Conservation (phyloP, 179 eudicot genomes). For the Beta macrorhiza region DNA sequence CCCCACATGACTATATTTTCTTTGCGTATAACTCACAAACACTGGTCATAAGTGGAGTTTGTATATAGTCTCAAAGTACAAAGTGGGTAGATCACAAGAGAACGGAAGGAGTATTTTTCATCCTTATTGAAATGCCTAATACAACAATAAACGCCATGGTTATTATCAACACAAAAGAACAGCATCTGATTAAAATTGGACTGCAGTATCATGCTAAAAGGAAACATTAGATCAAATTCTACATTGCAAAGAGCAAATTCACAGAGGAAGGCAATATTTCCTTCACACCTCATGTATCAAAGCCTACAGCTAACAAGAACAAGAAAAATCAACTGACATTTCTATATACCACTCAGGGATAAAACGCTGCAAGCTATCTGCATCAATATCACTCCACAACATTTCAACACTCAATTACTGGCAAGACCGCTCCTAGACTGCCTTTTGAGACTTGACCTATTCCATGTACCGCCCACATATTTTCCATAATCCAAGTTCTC, state of each 20-base stretch:
- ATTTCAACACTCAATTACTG: not conserved
- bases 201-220: not conserved
- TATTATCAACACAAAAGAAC: not conserved
- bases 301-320: not conserved
- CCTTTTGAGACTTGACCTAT: not conserved
- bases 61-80: too few relatives aligned
- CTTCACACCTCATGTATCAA: not conserved
- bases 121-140: too few relatives aligned
- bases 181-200: not conserved
- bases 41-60: too few relatives aligned
- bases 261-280: not conserved
- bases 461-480: not conserved
- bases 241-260: not conserved
- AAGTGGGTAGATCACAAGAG: too few relatives aligned
- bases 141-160: not conserved
- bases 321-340: not conserved
- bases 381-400: not conserved
- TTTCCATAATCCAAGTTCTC: not conserved
- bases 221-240: not conserved
- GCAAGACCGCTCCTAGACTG: not conserved
- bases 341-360: not conserved
- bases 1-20: too few relatives aligned
- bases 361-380: not conserved
- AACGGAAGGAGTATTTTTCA: too few relatives aligned
- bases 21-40: too few relatives aligned